Evolutionary conservation across 2,329 filamentous ascomycete genomes (phyloP).

Genomic region (Cadophora sp.): DNA sequence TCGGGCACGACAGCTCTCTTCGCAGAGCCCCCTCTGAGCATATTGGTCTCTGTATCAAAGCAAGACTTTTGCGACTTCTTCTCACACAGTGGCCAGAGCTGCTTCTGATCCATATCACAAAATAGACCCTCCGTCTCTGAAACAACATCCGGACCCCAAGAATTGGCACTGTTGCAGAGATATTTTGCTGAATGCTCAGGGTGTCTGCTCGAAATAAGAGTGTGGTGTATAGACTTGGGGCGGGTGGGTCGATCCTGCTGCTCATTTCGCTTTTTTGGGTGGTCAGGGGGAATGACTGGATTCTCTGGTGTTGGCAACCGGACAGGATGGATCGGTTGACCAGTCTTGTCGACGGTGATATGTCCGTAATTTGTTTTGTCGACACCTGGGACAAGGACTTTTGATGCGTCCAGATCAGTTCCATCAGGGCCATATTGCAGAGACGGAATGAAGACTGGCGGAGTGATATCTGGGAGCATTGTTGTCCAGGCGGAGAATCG

Average conservation of each 20-base stretch:
- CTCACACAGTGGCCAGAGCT: slow-evolving; percentile 12
- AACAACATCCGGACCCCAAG: slow-evolving; percentile 1
- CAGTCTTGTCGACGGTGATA: background rate
- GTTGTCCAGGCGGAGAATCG: slow-evolving; percentile 3
- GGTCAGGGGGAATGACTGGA: background rate
- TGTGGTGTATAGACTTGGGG: background rate
- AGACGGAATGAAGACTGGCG: background rate
- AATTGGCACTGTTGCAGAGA: background rate
- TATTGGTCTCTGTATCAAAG: background rate
- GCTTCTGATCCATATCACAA: slow-evolving; percentile 5
- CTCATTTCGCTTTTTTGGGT: background rate
- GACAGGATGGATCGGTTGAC: background rate
- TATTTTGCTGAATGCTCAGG: slow-evolving; percentile 5
- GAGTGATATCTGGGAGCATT: background rate
- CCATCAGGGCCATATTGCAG: background rate
- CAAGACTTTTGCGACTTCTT: background rate
- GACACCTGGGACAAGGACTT: background rate
- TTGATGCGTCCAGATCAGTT: background rate
- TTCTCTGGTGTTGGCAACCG: background rate
- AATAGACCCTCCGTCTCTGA: slow-evolving; percentile 1
- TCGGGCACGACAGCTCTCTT: slow-evolving; percentile 1
- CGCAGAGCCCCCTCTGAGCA: background rate
- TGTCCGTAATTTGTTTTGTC: background rate
- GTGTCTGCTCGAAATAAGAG: slow-evolving; percentile 9
- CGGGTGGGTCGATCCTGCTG: background rate